Evolutionary conservation across 768 basidiomycete species (phyloP).

Genomic region (Cystofilobasidium bisporidii): DNA sequence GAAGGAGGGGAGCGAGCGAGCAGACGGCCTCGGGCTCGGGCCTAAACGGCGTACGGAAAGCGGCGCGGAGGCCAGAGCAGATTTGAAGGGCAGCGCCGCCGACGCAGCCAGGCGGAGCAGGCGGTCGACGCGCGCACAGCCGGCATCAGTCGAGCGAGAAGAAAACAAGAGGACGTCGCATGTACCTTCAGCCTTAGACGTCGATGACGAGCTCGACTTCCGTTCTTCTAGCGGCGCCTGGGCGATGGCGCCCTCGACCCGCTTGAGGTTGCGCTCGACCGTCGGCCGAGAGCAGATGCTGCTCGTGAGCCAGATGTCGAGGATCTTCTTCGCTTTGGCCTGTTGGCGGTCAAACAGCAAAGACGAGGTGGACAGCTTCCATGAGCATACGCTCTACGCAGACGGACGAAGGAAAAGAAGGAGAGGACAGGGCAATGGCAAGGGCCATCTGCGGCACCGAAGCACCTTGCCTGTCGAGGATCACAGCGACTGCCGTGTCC

Average conservation of each 20-base stretch:
- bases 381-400: not conserved
- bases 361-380: not conserved
- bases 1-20: no score
- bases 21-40: no score
- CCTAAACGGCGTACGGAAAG: no score
- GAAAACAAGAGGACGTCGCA: no score
- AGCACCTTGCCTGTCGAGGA: not conserved
- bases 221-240: not conserved
- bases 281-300: not conserved
- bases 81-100: no score
- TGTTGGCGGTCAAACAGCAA: not conserved
- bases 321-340: not conserved
- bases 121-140: no score
- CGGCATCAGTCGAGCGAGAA: no score
- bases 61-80: no score
- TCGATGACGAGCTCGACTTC: not conserved
- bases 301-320: conserved; percentile 2
- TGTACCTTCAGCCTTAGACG: no score
- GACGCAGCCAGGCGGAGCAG: no score
- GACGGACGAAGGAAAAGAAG: not conserved
- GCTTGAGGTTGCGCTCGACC: not conserved
- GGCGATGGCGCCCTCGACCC: not conserved
- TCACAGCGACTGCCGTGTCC: no score
- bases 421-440: no score
- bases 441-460: not conserved